phyloP scores from a whole-genome alignment of 163 green algal species.

The Chloroidium sp. region DNA sequence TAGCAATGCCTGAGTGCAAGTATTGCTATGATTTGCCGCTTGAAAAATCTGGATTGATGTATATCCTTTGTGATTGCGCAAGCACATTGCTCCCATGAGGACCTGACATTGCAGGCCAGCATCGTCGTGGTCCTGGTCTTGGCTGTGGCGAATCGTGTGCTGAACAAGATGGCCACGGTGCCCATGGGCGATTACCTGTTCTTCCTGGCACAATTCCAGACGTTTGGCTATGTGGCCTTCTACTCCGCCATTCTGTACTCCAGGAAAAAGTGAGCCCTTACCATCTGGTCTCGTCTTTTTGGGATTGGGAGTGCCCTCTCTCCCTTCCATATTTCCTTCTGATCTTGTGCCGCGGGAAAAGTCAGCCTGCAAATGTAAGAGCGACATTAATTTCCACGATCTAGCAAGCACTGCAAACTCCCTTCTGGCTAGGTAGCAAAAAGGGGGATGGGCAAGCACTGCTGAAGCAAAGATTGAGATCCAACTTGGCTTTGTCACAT shows the following conservation, averaged over 20 bases:
- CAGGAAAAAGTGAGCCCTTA: constrained; percentile 4
- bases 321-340: background rate
- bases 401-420: background rate
- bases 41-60: too few relatives aligned
- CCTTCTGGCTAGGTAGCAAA: background rate
- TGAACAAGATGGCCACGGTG: background rate
- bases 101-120: background rate
- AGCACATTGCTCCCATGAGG: too few relatives aligned
- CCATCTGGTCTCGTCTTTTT: background rate
- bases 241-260: constrained; percentile 24
- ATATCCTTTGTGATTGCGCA: too few relatives aligned
- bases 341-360: background rate
- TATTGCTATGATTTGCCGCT: too few relatives aligned
- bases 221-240: constrained; percentile 19
- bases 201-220: background rate
- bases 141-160: background rate
- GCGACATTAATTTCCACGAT: background rate
- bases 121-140: background rate
- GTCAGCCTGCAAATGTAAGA: background rate
- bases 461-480: too few relatives aligned
- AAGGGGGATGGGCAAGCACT: too few relatives aligned
- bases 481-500: too few relatives aligned
- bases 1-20: too few relatives aligned
- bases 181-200: background rate
- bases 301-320: background rate